Conservation (phyloP, 1,139 yeast species). For the Diutina mesorugosa region DNA sequence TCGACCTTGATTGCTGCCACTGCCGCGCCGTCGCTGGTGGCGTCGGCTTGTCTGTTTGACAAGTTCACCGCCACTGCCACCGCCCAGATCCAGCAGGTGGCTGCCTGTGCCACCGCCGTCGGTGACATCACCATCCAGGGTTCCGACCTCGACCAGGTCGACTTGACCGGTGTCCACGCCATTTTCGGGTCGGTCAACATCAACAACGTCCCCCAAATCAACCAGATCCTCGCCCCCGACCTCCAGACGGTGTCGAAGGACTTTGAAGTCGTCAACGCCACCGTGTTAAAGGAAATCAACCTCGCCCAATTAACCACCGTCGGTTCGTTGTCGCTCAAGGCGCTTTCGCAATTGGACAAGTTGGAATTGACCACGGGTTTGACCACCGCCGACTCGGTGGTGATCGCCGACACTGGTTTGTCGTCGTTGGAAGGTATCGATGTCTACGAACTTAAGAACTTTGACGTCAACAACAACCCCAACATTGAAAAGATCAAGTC, state of each 20-base stretch:
- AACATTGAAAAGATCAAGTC: slow-evolving; percentile 57
- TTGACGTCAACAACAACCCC: slow-evolving; percentile 79
- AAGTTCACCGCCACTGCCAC: slow-evolving; percentile 62
- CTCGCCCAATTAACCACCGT: slow-evolving; percentile 75
- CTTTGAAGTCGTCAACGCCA: slow-evolving; percentile 49
- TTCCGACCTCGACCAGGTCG: slow-evolving; percentile 39
- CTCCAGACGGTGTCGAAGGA: slow-evolving; percentile 65
- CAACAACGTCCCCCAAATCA: slow-evolving; percentile 41
- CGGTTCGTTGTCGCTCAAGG: slow-evolving; percentile 64
- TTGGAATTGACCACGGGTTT: slow-evolving; percentile 69
- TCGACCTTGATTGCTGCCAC: slow-evolving; percentile 38
- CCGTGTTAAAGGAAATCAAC: slow-evolving; percentile 53
- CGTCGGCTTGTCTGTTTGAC: slow-evolving; percentile 43
- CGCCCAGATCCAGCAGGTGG: slow-evolving; percentile 58
- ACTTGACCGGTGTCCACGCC: slow-evolving; percentile 44
- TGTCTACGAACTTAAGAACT: slow-evolving; percentile 55
- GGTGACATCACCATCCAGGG: slow-evolving; percentile 71
- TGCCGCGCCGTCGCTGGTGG: slow-evolving; percentile 36
- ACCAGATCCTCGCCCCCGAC: slow-evolving; percentile 61
- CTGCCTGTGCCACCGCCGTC: slow-evolving; percentile 65
- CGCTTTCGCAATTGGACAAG: slow-evolving; percentile 68
- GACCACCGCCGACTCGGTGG: slow-evolving; percentile 57
- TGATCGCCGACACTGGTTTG: slow-evolving; percentile 80
- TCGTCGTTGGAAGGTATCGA: slow-evolving; percentile 70
- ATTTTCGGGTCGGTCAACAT: slow-evolving; percentile 66